Evolutionary conservation across 192 early-diverging fungal species (phyloP), one percentile per base, ranked within the genome.

Genomic region (Backusella tuberculispora): DNA sequence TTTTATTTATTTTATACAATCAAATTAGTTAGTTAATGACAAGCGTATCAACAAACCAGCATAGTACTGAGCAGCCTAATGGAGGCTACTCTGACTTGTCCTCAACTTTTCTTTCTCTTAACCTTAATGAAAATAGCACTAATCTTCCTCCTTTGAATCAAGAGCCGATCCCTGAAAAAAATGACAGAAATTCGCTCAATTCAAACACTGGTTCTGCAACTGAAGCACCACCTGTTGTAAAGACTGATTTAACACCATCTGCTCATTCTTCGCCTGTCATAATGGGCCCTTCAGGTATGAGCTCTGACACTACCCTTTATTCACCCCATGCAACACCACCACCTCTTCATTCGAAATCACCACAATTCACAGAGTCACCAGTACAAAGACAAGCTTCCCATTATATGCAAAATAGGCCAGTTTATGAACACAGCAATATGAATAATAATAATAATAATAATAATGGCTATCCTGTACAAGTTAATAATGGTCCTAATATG

Each of bases 391-490:
- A 60, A 12, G 19, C 21, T 0, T 60, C 53, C 12, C 53, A 19
- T 60, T 60, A 24, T 60, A 60, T 60, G 21, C 53, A 60, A 60
- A 60, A 26, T n/a, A 60, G 53, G 24, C 53, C 53, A 60, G 26
- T 60, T 8, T 60, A 12, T 60, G 53, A 60, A 12, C 29, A 34
- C 0, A 34, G 2, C 2, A 60, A 60, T 60, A 60, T 13, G 9
- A 43, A 43, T 43, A 43, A 43, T 4, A 43, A 43, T 5, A 50
- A 21, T 50, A 50, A n/a, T 17, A 19, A 17, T 5, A 50, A 21
- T 50, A 56, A 60, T 26, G 53, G 53, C 21, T 60, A 60, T 24
- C 53, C 53, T 60, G 7, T 60, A 60, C 53, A 60, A 60, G 53
- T 10, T 26, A 60, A 60, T 26, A 60, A 12, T 24, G 26, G 21